These are phyloP conservation scores for Leucosporidium scottii DNA, from an alignment of 768 basidiomycete genomes.

Conservation along the genomic window DNA sequence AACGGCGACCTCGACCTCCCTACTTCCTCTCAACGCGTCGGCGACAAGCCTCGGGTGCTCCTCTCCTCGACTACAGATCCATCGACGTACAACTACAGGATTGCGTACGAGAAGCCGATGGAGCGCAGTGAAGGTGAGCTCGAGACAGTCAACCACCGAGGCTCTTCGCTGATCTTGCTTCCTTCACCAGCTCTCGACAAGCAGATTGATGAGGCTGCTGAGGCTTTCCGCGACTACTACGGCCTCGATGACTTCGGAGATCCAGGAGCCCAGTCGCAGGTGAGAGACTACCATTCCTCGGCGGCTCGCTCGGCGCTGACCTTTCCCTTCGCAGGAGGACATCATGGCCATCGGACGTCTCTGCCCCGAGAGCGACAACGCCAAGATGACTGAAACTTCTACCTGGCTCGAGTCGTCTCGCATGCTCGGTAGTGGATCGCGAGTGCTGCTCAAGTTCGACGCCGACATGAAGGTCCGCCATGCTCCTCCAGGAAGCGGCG, in stretches of 20 bases:
- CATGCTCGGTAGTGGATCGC: constrained; percentile 54
- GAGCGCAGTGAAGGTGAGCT: constrained; percentile 70
- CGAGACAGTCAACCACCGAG: not conserved
- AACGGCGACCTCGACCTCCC: constrained; percentile 41
- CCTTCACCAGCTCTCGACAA: constrained; percentile 63
- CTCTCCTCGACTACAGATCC: constrained; percentile 38
- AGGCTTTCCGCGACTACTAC: constrained; percentile 64
- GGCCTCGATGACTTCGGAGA: constrained; percentile 62
- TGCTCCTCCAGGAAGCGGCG: constrained; percentile 55
- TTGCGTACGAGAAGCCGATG: constrained; percentile 87
- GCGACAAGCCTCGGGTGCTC: constrained; percentile 36
- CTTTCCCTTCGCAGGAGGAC: constrained; percentile 55
- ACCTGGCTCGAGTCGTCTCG: constrained; percentile 79
- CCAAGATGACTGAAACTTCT: constrained; percentile 56
- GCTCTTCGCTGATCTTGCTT: not conserved
- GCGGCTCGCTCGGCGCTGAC: not conserved
- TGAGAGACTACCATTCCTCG: not conserved
- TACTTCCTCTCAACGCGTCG: constrained; percentile 22
- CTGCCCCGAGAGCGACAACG: constrained; percentile 58
- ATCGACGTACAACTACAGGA: constrained; percentile 56
- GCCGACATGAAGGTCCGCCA: constrained; percentile 60
- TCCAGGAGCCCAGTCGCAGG: constrained; percentile 46
- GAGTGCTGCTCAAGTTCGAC: constrained; percentile 66
- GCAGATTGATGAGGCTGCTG: constrained; percentile 76
- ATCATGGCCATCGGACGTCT: constrained; percentile 68